Conservation (phyloP, 2,329 filamentous ascomycete species). For the Penicillium frequentans region DNA sequence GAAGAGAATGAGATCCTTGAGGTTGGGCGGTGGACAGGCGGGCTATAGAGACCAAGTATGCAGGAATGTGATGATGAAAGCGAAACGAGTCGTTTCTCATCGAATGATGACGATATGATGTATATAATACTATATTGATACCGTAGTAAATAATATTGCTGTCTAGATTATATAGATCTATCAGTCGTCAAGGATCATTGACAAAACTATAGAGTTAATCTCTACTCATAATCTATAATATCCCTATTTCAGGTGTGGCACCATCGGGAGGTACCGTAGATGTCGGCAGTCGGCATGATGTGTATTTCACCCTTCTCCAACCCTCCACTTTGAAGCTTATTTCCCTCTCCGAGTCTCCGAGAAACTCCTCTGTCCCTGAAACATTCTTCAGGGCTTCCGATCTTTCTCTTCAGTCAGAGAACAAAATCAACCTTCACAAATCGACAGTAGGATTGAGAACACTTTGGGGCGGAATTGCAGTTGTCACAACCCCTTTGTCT, state of each 20-base stretch:
- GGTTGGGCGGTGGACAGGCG: not conserved
- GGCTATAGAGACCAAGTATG: not conserved
- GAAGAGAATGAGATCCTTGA: not conserved
- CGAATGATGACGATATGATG: not conserved
- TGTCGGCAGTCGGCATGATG: constrained; percentile 21
- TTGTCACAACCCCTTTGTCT: not conserved
- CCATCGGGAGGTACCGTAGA: constrained; percentile 25
- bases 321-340: not conserved
- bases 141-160: too few species aligned
- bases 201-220: not conserved
- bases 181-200: too few species aligned
- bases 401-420: not conserved
- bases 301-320: constrained; percentile 6
- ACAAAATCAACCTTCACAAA: not conserved
- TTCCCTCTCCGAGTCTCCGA: not conserved
- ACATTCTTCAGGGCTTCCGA: not conserved
- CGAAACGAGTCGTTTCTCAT: not conserved
- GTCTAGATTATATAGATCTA: too few species aligned
- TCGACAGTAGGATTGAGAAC: not conserved
- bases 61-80: constrained; percentile 15
- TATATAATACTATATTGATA: not conserved
- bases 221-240: too few species aligned
- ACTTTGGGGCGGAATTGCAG: not conserved
- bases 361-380: not conserved
- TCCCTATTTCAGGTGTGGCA: not conserved